These are phyloP conservation scores for Starmerella powellii DNA, from an alignment of 805 yeast genomes.

Conservation along the genomic window DNA sequence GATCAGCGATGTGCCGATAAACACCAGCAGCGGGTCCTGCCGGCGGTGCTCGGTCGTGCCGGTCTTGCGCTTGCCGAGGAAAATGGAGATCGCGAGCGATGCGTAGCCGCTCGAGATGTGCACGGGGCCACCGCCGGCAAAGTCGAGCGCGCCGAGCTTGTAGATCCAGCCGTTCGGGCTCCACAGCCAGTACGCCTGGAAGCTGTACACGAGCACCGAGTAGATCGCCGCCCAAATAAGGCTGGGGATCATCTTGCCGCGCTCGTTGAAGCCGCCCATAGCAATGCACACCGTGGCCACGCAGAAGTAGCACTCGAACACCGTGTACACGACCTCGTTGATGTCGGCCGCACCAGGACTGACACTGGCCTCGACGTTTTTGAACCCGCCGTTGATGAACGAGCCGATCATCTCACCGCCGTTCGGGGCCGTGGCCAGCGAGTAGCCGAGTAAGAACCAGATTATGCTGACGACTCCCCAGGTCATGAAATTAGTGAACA, in stretches of 20 bases:
- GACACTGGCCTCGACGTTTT: constrained; percentile 9
- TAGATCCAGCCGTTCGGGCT: constrained; percentile 53
- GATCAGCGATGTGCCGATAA: constrained; percentile 53
- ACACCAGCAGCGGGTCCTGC: constrained; percentile 46
- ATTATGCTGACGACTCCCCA: constrained; percentile 8
- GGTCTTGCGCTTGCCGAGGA: constrained; percentile 54
- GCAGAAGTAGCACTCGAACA: constrained; percentile 14
- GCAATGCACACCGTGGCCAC: constrained; percentile 31
- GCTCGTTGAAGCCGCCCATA: constrained; percentile 60
- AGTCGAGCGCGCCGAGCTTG: constrained; percentile 50
- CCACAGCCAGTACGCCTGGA: constrained; percentile 67
- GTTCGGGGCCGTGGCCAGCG: constrained; percentile 6
- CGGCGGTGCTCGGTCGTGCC: neutral
- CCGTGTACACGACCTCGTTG: constrained; percentile 12
- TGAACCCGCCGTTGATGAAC: constrained; percentile 11
- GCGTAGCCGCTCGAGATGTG: constrained; percentile 59
- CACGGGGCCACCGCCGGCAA: constrained; percentile 67
- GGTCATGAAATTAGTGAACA: constrained; percentile 11
- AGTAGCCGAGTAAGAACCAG: constrained; percentile 13
- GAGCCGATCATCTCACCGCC: constrained; percentile 15
- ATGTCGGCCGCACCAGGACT: constrained; percentile 10
- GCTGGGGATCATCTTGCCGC: constrained; percentile 59
- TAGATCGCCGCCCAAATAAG: constrained; percentile 52
- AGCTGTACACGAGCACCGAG: constrained; percentile 61
- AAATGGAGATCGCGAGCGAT: constrained; percentile 54